These are phyloP conservation scores for Daedalea quercina DNA, from an alignment of 768 basidiomycete species.

Conservation along the genomic window DNA sequence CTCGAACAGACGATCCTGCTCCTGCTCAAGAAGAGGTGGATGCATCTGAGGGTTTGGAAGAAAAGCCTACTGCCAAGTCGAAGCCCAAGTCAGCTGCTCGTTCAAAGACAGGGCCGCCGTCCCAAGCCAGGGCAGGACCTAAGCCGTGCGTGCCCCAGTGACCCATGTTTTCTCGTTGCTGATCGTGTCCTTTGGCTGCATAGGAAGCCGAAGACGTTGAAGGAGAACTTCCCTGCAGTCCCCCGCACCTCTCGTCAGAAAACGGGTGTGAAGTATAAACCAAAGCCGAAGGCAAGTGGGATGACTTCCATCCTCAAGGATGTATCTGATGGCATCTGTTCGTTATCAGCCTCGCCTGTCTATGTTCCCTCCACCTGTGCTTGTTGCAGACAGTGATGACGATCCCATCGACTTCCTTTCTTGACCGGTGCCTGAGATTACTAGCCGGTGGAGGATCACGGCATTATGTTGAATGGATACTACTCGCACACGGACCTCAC, in stretches of 20 bases:
- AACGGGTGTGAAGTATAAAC: conserved; percentile 1
- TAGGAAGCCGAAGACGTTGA: not conserved
- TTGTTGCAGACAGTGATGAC: conserved; percentile 15
- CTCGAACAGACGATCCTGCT: not conserved
- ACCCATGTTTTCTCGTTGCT: too few relatives aligned
- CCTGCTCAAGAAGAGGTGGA: not conserved
- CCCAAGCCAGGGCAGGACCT: not conserved
- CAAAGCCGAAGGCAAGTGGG: conserved; percentile 9
- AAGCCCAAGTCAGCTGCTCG: not conserved
- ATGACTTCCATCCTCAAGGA: not conserved
- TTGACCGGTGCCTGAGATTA: too few relatives aligned
- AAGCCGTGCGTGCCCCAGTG: not conserved
- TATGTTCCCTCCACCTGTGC: conserved; percentile 14
- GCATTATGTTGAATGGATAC: not conserved
- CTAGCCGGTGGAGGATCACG: too few relatives aligned
- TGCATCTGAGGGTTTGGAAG: not conserved
- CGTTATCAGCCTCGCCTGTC: conserved; percentile 17
- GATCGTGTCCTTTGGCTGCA: not conserved
- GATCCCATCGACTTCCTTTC: conserved; percentile 20
- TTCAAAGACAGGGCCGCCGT: not conserved
- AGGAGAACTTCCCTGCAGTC: not conserved
- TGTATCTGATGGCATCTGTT: not conserved
- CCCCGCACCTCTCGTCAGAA: not conserved
- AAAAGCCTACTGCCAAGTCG: not conserved
- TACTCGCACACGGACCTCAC: not conserved